A percentile compares a stretch with the other conserved stretches of the same genome.
phyloP scores from a whole-genome alignment of 768 basidiomycete species.

The Naganishia randhawae region DNA sequence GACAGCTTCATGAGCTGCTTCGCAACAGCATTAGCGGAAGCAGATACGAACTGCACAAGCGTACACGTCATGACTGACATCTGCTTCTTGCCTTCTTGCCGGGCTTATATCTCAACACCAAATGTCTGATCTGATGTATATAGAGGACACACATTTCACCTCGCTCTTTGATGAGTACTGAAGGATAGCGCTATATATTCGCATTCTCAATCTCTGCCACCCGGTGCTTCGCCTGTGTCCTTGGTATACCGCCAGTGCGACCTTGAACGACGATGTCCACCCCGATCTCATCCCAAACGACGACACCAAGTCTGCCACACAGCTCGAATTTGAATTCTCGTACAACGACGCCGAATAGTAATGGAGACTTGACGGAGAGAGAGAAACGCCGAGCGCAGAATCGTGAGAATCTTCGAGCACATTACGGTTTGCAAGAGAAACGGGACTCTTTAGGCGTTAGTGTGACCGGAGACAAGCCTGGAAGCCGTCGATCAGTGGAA shows the following conservation, averaged over 20 bases:
- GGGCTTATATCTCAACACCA: too few relatives aligned
- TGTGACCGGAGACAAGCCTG: background rate
- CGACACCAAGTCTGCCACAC: background rate
- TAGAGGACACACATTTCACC: too few relatives aligned
- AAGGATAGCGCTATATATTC: background rate
- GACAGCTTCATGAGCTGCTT: too few relatives aligned
- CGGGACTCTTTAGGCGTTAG: background rate
- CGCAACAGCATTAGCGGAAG: too few relatives aligned
- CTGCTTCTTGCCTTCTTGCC: too few relatives aligned
- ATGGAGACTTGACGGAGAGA: slow-evolving; percentile 25
- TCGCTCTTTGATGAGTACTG: too few relatives aligned
- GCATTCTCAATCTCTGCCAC: background rate
- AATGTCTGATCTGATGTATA: too few relatives aligned
- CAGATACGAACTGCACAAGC: too few relatives aligned
- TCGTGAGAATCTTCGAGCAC: slow-evolving; percentile 27
- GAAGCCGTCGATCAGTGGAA: background rate
- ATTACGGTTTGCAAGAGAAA: slow-evolving; percentile 28
- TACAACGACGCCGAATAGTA: slow-evolving; percentile 23
- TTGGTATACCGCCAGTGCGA: too few relatives aligned
- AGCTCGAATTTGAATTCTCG: slow-evolving; percentile 32
- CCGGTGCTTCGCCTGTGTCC: too few relatives aligned
- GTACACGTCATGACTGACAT: too few relatives aligned
- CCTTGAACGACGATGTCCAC: background rate
- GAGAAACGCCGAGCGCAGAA: slow-evolving; percentile 27
- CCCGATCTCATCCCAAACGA: background rate